Base-by-base conservation (phyloP, 768 basidiomycete genomes). In the Candolleomyces aberdarensis region DNA sequence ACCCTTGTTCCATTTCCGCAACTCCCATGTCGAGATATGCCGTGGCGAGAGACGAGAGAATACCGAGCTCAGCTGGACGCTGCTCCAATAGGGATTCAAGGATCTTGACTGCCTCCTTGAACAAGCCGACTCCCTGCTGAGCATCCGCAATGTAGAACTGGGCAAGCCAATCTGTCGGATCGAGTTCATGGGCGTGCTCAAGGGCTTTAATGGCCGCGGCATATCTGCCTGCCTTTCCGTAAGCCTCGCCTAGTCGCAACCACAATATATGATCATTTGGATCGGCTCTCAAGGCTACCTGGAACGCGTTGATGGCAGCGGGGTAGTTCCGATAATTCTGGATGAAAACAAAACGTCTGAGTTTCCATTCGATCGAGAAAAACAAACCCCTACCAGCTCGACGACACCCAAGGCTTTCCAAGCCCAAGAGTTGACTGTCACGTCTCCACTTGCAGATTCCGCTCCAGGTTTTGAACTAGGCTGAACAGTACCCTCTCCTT, bases 341-440 rank as follows among this genome's bases (percentile, higher is more conserved):
- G 48, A 62, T 29, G 44, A 58, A 13, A 46, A 49, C 15, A 49
- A 15, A 43, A 31, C 51, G 52, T 14, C 7, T 29, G 13, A n/a
- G 48, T 58, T 29, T n/a, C 20, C 13, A 46, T 29, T 17, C 7
- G 15, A 19, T 31, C 63, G 66, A 49, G 29, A 41, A 48, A 62
- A 56, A 65, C 57, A 52, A 39, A 52, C 15, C 20, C 20, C 89
- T 72, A 95, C 96, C 75, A 96, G 76, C 71, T 96, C 94, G 1
- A 95, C 95, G 0, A 93, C 85, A 1, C 94, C 97, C 40, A 94
- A 75, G 20, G 95, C 96, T 74, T 97, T 98, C 96, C 96, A 99
- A 3, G 97, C 97, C 97, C 97, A 99, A 8, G 89, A 83, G 66
- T 96, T 95, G 41, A 85, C 86, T 0, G 92, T 89, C 47, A 85